Percentiles rank a stretch among this genome's conserved stretches.
These are phyloP conservation scores for Magnaporthiopsis incrustans DNA, from an alignment of 2,329 filamentous ascomycete genomes.

Conservation along the genomic window DNA sequence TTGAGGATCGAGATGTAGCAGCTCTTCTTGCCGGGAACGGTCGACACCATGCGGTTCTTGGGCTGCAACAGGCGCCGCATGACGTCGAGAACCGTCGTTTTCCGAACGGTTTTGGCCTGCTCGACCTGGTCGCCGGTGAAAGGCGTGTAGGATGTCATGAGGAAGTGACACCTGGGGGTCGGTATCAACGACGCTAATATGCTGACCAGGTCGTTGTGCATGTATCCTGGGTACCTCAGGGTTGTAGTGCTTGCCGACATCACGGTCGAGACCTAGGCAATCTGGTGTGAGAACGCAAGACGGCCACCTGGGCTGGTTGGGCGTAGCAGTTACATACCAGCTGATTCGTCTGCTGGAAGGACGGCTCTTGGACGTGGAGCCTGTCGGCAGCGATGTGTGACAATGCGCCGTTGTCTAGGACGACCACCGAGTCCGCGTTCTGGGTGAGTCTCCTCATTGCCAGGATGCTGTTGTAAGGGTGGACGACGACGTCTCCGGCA, in stretches of 20 bases:
- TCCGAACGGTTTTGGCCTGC: constrained; percentile 93
- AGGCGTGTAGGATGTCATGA: constrained; percentile 97
- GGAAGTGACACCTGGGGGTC: constrained; percentile 92
- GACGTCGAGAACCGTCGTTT: constrained; percentile 95
- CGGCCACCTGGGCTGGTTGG: neutral
- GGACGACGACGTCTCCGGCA: constrained; percentile 84
- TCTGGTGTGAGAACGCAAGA: neutral
- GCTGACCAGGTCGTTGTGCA: constrained; percentile 98
- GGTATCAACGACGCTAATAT: constrained; percentile 94
- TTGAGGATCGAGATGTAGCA: constrained; percentile 99
- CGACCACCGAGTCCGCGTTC: constrained; percentile 95
- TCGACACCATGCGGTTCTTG: constrained; percentile 99
- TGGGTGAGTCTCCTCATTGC: constrained; percentile 86
- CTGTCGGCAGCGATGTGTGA: constrained; percentile 91
- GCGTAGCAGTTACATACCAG: constrained; percentile 45
- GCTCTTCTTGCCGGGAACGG: constrained; percentile 88
- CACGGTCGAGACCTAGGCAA: constrained; percentile 69
- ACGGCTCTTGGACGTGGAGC: constrained; percentile 89
- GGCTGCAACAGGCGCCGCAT: constrained; percentile 94
- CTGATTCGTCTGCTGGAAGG: constrained; percentile 96
- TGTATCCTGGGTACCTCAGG: constrained; percentile 93
- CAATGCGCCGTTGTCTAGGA: constrained; percentile 90
- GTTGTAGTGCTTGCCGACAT: constrained; percentile 98
- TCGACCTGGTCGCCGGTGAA: constrained; percentile 96
- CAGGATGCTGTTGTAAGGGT: constrained; percentile 95